phyloP scores from a whole-genome alignment of 1,139 yeast species.

The Yamadazyma oceani region DNA sequence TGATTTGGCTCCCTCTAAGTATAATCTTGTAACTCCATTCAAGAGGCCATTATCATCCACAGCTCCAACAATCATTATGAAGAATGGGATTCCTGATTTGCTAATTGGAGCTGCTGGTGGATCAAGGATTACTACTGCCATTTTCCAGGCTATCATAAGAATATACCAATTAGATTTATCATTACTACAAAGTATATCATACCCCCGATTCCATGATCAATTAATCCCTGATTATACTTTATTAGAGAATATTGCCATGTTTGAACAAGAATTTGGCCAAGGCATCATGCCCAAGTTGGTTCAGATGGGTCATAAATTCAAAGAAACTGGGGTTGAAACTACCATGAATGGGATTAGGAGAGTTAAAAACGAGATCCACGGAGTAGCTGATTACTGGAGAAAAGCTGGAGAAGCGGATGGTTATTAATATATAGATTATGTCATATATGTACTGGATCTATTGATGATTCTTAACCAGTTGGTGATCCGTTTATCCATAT shows the following conservation, averaged over 20 bases:
- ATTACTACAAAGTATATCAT: constrained; percentile 68
- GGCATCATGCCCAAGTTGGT: constrained; percentile 17
- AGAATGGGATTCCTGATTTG: constrained; percentile 54
- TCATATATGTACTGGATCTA: no score
- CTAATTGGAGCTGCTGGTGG: constrained; percentile 96
- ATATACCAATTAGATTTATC: constrained; percentile 55
- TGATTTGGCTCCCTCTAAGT: constrained; percentile 75
- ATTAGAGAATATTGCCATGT: constrained; percentile 52
- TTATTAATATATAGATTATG: constrained; percentile 22
- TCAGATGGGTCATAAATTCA: constrained; percentile 29
- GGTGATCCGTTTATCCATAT: no score
- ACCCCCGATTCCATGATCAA: constrained; percentile 88
- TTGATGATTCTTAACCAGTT: no score
- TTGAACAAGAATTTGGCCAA: constrained; percentile 25
- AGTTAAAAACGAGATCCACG: constrained; percentile 23
- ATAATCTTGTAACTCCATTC: constrained; percentile 71
- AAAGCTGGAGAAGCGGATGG: constrained; percentile 46
- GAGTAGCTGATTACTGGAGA: constrained; percentile 49
- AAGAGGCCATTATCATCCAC: constrained; percentile 86
- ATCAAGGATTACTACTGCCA: constrained; percentile 80
- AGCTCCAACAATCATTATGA: constrained; percentile 69
- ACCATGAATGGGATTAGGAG: constrained; percentile 45
- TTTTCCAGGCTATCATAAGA: constrained; percentile 77
- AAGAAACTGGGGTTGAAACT: constrained; percentile 38
- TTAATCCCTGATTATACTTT: constrained; percentile 68